These are phyloP conservation scores for Pueraria montana DNA, from an alignment of 306 rosid genomes.

Conservation along the genomic window DNA sequence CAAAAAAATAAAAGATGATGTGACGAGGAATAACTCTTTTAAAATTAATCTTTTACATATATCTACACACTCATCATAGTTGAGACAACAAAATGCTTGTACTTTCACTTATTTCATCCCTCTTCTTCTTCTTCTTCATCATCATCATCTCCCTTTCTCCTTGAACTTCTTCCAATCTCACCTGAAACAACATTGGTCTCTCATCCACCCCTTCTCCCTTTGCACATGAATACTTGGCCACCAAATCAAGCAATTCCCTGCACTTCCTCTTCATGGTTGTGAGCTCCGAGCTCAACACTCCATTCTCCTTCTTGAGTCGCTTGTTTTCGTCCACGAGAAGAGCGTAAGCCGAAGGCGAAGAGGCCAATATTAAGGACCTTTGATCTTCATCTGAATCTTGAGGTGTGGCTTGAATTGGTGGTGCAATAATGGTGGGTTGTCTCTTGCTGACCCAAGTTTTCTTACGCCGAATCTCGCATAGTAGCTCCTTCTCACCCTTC, in stretches of 20 bases:
- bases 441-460: constrained; percentile 74
- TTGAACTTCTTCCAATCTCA: constrained; percentile 69
- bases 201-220: constrained; percentile 43
- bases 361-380: constrained; percentile 73
- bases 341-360: constrained; percentile 65
- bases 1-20: no score
- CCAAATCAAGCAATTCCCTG: constrained; percentile 74
- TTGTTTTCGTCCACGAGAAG: constrained; percentile 79
- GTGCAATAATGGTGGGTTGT: constrained; percentile 40
- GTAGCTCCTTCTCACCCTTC: constrained; percentile 72
- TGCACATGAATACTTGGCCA: constrained; percentile 51
- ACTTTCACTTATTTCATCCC: constrained; percentile 58
- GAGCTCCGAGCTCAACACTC: constrained; percentile 68
- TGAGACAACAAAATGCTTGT: constrained; percentile 49
- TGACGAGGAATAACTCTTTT: no score
- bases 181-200: constrained; percentile 82
- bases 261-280: constrained; percentile 73
- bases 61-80: no score
- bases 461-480: constrained; percentile 72
- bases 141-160: constrained; percentile 67
- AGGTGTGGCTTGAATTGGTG: constrained; percentile 7
- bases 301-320: constrained; percentile 79
- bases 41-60: no score
- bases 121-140: no score
- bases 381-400: constrained; percentile 77